Conservation (phyloP, 2,329 filamentous ascomycete genomes). For the Sarocladium oryzae region DNA sequence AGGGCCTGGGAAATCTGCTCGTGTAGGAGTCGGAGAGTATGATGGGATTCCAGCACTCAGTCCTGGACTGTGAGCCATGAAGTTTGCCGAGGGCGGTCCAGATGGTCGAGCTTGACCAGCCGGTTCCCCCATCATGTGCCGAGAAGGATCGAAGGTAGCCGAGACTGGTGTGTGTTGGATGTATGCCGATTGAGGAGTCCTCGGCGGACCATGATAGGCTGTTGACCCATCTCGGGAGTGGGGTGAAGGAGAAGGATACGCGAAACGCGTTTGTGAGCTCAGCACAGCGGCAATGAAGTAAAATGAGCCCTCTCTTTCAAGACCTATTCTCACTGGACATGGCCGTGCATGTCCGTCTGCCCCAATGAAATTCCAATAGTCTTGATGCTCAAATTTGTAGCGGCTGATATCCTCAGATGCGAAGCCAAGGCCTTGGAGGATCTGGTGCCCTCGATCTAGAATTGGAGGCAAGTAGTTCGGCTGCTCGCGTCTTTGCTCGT, state of each 20-base stretch:
- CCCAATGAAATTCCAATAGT: constrained; percentile 48
- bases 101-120: constrained; percentile 23
- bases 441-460: constrained; percentile 47
- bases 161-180: constrained; percentile 40
- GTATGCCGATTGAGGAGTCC: constrained; percentile 25
- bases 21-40: constrained; percentile 40
- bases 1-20: constrained; percentile 37
- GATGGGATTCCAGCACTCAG: constrained; percentile 35
- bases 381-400: constrained; percentile 45
- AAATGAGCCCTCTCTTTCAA: constrained; percentile 55
- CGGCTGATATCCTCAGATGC: constrained; percentile 44
- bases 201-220: constrained; percentile 31
- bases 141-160: constrained; percentile 39
- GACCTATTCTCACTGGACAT: constrained; percentile 45
- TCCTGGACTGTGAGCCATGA: constrained; percentile 16
- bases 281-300: constrained; percentile 54
- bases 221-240: constrained; percentile 34
- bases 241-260: constrained; percentile 40
- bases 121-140: constrained; percentile 33
- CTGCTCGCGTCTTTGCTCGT: constrained; percentile 51
- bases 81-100: not conserved
- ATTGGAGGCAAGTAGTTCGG: constrained; percentile 60
- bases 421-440: constrained; percentile 50
- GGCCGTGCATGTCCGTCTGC: constrained; percentile 45
- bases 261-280: constrained; percentile 27